Percentiles rank a stretch among this genome's conserved stretches.
phyloP scores from a whole-genome alignment of 768 basidiomycete genomes.

The Tulasnella sp. region DNA sequence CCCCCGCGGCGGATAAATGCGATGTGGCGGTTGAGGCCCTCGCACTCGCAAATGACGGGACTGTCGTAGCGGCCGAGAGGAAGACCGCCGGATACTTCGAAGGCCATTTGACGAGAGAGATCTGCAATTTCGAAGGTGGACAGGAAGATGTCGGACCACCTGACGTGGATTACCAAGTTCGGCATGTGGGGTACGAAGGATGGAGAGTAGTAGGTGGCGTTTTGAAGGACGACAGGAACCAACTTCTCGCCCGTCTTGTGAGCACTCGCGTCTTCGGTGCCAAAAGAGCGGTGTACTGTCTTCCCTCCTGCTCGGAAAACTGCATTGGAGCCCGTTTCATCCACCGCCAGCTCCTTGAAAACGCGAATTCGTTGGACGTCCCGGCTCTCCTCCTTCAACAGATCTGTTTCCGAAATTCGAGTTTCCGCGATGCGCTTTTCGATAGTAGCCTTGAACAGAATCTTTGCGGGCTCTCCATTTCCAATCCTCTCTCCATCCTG shows the following conservation, averaged over 20 bases:
- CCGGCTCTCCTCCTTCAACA: slow-evolving; percentile 53
- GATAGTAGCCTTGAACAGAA: slow-evolving; percentile 47
- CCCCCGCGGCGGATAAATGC: slow-evolving; percentile 65
- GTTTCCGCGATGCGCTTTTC: slow-evolving; percentile 65
- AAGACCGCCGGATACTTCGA: slow-evolving; percentile 52
- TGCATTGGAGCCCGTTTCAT: slow-evolving; percentile 51
- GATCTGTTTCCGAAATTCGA: slow-evolving; percentile 46
- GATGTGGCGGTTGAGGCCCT: slow-evolving; percentile 43
- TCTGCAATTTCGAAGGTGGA: slow-evolving; percentile 65
- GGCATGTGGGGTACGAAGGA: slow-evolving; percentile 53
- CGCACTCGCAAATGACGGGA: slow-evolving; percentile 48
- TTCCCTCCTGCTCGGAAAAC: slow-evolving; percentile 68
- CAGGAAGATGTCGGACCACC: slow-evolving; percentile 64
- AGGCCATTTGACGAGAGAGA: slow-evolving; percentile 43
- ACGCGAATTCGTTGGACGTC: slow-evolving; percentile 57
- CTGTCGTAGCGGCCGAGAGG: slow-evolving; percentile 65
- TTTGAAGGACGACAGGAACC: slow-evolving; percentile 49
- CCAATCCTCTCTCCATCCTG: slow-evolving; percentile 51
- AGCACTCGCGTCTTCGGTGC: not conserved
- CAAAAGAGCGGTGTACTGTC: slow-evolving; percentile 48
- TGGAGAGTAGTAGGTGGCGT: slow-evolving; percentile 62
- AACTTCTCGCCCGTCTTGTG: not conserved
- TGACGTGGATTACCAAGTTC: slow-evolving; percentile 56
- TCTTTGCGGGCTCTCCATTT: slow-evolving; percentile 41
- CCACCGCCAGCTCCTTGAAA: slow-evolving; percentile 58